Percentiles rank a stretch among this genome's conserved stretches.
Evolutionary conservation across 306 rosid species (phyloP).

Genomic region (Sicyos edulis): DNA sequence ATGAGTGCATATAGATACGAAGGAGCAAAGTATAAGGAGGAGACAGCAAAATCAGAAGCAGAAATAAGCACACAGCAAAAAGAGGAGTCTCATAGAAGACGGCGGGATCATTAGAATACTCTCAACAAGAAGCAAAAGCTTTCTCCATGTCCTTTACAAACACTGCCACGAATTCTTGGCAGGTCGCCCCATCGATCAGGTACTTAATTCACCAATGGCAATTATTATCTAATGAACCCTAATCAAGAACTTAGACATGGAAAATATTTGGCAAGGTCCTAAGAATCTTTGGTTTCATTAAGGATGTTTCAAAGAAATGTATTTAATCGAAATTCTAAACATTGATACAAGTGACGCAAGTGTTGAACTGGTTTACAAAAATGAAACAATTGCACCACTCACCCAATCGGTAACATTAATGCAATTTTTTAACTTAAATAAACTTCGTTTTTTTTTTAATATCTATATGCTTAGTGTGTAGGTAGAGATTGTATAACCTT

Average conservation of each 20-base stretch:
- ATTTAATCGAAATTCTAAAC: neutral
- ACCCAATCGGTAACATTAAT: too few relatives aligned
- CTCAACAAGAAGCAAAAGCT: conserved; percentile 79
- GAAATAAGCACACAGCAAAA: conserved; percentile 22
- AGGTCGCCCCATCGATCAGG: conserved; percentile 65
- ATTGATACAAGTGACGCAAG: too few relatives aligned
- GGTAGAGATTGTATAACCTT: neutral
- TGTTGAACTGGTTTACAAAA: too few relatives aligned
- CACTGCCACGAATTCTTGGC: conserved; percentile 52
- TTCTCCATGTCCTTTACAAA: conserved; percentile 48
- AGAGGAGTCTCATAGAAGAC: conserved; percentile 52
- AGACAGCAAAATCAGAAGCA: conserved; percentile 63
- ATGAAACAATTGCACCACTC: too few relatives aligned
- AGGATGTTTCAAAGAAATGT: neutral
- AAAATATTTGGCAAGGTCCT: neutral
- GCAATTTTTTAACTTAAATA: too few relatives aligned
- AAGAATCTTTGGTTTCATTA: neutral
- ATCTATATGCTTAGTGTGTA: too few relatives aligned
- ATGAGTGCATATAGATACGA: conserved; percentile 88
- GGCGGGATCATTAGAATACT: conserved; percentile 65
- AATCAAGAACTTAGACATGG: too few relatives aligned
- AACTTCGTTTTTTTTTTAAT: too few relatives aligned
- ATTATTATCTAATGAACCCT: neutral
- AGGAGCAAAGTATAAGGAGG: conserved; percentile 56
- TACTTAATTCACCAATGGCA: conserved; percentile 16